Base-by-base conservation (phyloP, 2,329 filamentous ascomycete genomes). In the Arthrobotrys iridis region DNA sequence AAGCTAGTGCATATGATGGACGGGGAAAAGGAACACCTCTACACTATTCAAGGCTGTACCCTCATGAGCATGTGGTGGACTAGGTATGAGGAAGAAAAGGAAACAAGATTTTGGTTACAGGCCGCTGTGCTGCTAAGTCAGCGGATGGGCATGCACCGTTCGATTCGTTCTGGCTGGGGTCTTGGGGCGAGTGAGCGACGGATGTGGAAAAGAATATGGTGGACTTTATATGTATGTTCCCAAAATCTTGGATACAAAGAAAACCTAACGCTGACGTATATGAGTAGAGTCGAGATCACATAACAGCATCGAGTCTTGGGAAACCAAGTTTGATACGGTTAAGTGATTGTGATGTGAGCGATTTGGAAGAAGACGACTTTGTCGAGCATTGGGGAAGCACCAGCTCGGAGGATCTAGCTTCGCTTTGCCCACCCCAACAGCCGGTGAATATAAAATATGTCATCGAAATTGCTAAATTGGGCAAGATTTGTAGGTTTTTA, bases 1-100 rank as follows among this genome's bases (percentile, higher is more conserved):
- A 75, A 75, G 48, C 48, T 75, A 7, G 40, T 75, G 18, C 71
- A 75, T 30, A 68, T 75, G 71, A 75, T 75, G 71, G 71, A 75
- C 45, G 71, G 46, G 15, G 71, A 75, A 43, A 75, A 75, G 28
- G 71, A 75, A 35, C 71, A 75, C 18, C 13, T 75, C 18, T 75
- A 68, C 28, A 75, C 71, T 4, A 75, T 75, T 15, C 71, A 75
- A 35, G 71, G 71, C 1, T 75, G 71, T 26, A 75, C 63, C 10
- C 30, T 75, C 28, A 68, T 75, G 71, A 75, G 71, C 24, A 68
- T 75, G 63, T 75, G 71, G 71, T 75, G 71, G 71, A 75, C 63
- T 5, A 52, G 71, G 18, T 75, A 75, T 26, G 71, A 75, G 33
- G 71, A 75, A 22, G 71, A 75, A 45, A 75, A 75, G 37, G 71